These are phyloP conservation scores for Mucor plumbeus DNA, from an alignment of 371 early-diverging fungal species.

Conservation along the genomic window DNA sequence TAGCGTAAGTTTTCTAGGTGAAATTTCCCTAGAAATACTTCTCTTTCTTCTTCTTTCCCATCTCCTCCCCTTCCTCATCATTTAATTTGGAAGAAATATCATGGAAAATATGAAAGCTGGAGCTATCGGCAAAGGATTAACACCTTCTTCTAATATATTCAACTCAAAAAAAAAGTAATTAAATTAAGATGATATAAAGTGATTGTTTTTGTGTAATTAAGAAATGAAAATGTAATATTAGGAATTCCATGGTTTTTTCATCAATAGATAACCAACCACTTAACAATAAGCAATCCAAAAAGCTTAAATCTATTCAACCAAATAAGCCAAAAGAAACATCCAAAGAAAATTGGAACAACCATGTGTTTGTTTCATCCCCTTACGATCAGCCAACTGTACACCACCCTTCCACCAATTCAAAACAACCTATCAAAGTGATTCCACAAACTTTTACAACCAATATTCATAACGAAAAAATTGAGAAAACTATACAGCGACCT, in stretches of 20 bases:
- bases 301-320: constrained; percentile 4
- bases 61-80: background rate
- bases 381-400: constrained; percentile 12
- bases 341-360: constrained; percentile 11
- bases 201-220: background rate
- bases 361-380: constrained; percentile 12
- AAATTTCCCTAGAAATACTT: background rate
- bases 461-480: background rate
- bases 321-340: background rate
- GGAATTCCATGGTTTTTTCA: background rate
- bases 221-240: background rate
- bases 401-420: background rate
- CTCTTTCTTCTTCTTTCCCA: background rate
- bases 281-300: background rate
- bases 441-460: constrained; percentile 20
- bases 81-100: background rate
- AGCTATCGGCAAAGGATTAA: background rate
- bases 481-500: constrained; percentile 23
- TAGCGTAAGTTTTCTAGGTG: background rate
- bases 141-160: background rate
- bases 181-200: background rate
- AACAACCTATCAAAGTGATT: background rate
- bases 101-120: background rate
- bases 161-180: background rate
- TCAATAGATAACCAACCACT: constrained; percentile 1